These are phyloP conservation scores for Aspergillus mulundensis DNA, from an alignment of 495 filamentous ascomycete genomes.

Conservation along the genomic window DNA sequence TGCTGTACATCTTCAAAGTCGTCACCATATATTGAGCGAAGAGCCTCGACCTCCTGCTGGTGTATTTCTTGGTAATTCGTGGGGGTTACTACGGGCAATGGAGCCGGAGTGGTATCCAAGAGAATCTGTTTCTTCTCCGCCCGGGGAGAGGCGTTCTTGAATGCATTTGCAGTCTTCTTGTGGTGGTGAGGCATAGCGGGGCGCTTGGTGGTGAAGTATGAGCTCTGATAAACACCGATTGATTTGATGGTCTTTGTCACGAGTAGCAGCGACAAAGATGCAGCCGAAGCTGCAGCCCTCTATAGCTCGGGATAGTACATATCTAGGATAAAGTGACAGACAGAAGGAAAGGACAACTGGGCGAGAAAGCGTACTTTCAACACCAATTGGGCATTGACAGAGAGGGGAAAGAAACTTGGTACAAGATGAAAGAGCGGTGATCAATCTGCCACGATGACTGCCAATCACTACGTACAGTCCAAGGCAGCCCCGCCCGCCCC, in stretches of 20 bases:
- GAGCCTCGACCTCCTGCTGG: conserved; percentile 78
- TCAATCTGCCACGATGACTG: not conserved
- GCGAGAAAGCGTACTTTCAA: conserved; percentile 7
- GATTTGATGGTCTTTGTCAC: conserved; percentile 26
- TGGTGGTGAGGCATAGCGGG: conserved; percentile 51
- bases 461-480: not conserved
- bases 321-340: conserved; percentile 9
- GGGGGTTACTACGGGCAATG: conserved; percentile 27
- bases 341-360: conserved; percentile 2
- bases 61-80: conserved; percentile 82
- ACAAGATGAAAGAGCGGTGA: conserved; percentile 9
- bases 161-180: conserved; percentile 39
- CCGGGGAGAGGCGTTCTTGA: conserved; percentile 29
- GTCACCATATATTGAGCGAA: conserved; percentile 88
- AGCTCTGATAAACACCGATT: conserved; percentile 19
- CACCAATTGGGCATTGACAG: conserved; percentile 3
- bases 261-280: conserved; percentile 32
- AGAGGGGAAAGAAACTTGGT: conserved; percentile 8
- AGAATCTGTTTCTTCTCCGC: conserved; percentile 30
- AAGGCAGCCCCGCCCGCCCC: not conserved
- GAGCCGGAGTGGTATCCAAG: conserved; percentile 25
- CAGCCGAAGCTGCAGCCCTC: conserved; percentile 42
- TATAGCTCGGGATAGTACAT: conserved; percentile 28
- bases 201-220: conserved; percentile 28
- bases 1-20: conserved; percentile 74